phyloP scores from a whole-genome alignment of 202 grass and related monocot genomes.

The Brachypodium distachyon region DNA sequence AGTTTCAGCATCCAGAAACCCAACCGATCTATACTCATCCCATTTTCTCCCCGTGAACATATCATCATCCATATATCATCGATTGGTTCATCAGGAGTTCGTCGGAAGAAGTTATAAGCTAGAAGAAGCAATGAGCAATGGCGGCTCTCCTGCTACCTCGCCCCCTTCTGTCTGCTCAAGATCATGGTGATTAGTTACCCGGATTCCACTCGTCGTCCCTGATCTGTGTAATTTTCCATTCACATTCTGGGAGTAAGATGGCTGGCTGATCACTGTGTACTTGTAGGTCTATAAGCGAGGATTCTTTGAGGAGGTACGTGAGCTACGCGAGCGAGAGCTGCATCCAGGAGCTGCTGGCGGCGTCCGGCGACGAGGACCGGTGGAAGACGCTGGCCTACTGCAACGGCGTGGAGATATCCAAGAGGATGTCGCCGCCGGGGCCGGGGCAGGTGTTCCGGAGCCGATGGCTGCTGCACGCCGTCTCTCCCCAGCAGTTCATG shows the following conservation, averaged over 20 bases:
- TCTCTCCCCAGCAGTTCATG: conserved; percentile 88
- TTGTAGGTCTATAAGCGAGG: conserved; percentile 87
- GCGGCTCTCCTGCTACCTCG: conserved; percentile 21
- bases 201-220: no score
- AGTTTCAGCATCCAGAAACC: background rate
- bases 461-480: conserved; percentile 71
- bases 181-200: conserved; percentile 43
- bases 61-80: background rate
- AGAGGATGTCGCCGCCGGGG: conserved; percentile 40
- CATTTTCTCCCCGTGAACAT: background rate
- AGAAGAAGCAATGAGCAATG: conserved; percentile 28
- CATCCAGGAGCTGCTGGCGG: conserved; percentile 93
- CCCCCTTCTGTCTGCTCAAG: conserved; percentile 44
- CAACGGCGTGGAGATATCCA: conserved; percentile 96
- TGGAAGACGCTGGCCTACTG: conserved; percentile 82
- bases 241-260: no score
- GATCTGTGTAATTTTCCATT: no score
- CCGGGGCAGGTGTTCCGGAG: conserved; percentile 75
- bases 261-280: no score
- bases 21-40: background rate
- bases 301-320: conserved; percentile 81
- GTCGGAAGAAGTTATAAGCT: conserved; percentile 5
- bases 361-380: conserved; percentile 45
- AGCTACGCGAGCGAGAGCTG: conserved; percentile 91
- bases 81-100: no score